Conservation (phyloP, 1,284 basidiomycete species). For the Athelia psychrophila region DNA sequence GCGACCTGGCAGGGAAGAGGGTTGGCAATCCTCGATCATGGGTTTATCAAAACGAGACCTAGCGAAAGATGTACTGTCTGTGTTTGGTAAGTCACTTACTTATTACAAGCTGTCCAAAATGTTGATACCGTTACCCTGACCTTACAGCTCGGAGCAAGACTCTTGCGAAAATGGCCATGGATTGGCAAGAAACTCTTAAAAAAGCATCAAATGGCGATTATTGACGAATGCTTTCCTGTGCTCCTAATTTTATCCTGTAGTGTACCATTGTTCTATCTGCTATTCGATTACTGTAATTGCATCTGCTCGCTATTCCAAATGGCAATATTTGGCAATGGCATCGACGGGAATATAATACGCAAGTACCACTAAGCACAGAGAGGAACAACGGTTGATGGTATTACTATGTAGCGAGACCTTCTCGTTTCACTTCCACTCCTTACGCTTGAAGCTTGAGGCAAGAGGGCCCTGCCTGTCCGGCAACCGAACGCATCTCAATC, state of each 20-base stretch:
- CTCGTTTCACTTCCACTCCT: too few species aligned
- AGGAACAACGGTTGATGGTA: too few species aligned
- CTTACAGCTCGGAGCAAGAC: constrained; percentile 66
- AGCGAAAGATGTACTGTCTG: constrained; percentile 71
- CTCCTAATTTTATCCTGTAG: neutral
- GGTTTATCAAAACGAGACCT: constrained; percentile 78
- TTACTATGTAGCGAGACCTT: too few species aligned
- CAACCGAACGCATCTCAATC: too few species aligned
- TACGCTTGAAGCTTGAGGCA: too few species aligned
- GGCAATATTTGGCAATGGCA: too few species aligned
- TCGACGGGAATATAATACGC: too few species aligned
- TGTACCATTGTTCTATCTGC: too few species aligned
- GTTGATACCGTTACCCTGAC: constrained; percentile 3
- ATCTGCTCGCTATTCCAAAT: too few species aligned
- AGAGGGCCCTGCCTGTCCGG: too few species aligned
- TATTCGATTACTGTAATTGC: too few species aligned
- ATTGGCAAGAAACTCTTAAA: constrained; percentile 78
- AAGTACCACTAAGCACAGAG: too few species aligned
- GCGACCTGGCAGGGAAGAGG: constrained; percentile 62
- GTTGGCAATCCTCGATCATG: constrained; percentile 65
- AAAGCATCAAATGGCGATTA: constrained; percentile 50
- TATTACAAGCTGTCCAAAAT: neutral
- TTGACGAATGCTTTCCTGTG: neutral
- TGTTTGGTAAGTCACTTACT: constrained; percentile 57
- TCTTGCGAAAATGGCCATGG: constrained; percentile 64